A percentile compares a stretch with the other conserved stretches of the same genome.
Conservation (phyloP, 2,329 filamentous ascomycete genomes). For the Exserohilum rostratum region DNA sequence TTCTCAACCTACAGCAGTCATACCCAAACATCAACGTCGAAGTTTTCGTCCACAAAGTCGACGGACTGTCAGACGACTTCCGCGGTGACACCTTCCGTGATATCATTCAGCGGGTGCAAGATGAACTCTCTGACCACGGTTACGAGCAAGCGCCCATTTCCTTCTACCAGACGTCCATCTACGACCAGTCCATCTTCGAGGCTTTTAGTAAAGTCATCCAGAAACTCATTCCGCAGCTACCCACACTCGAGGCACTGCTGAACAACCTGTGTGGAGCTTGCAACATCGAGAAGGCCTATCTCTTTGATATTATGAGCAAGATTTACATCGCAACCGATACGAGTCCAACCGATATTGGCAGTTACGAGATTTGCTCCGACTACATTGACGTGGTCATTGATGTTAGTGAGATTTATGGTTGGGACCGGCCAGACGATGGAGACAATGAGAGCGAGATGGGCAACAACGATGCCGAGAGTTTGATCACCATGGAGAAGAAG, state of each 20-base stretch:
- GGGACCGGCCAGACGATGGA: slow-evolving; percentile 54
- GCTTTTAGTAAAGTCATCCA: slow-evolving; percentile 98
- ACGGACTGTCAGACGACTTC: slow-evolving; percentile 96
- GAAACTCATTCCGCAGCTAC: slow-evolving; percentile 91
- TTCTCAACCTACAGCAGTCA: slow-evolving; percentile 83
- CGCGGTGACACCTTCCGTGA: slow-evolving; percentile 95
- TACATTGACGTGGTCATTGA: slow-evolving; percentile 99
- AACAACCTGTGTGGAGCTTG: slow-evolving; percentile 93
- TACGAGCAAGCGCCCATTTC: slow-evolving; percentile 93
- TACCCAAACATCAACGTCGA: slow-evolving; percentile 97
- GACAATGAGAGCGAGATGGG: slow-evolving; percentile 50
- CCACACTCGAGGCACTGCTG: slow-evolving; percentile 89
- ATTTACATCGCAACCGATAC: slow-evolving; percentile 98
- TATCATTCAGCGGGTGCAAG: slow-evolving; percentile 93
- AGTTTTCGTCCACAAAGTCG: slow-evolving; percentile 98
- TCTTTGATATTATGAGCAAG: slow-evolving; percentile 97
- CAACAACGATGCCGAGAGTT: slow-evolving; percentile 64
- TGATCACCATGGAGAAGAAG: slow-evolving; percentile 66
- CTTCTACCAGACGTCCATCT: slow-evolving; percentile 96
- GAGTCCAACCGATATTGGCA: slow-evolving; percentile 89
- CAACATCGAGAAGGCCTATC: slow-evolving; percentile 95
- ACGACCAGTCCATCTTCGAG: slow-evolving; percentile 98
- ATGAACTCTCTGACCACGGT: slow-evolving; percentile 90
- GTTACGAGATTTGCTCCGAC: slow-evolving; percentile 97
- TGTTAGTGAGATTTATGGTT: slow-evolving; percentile 94